phyloP scores from a whole-genome alignment of 805 yeast genomes.

The Blastobotrys parvus region DNA sequence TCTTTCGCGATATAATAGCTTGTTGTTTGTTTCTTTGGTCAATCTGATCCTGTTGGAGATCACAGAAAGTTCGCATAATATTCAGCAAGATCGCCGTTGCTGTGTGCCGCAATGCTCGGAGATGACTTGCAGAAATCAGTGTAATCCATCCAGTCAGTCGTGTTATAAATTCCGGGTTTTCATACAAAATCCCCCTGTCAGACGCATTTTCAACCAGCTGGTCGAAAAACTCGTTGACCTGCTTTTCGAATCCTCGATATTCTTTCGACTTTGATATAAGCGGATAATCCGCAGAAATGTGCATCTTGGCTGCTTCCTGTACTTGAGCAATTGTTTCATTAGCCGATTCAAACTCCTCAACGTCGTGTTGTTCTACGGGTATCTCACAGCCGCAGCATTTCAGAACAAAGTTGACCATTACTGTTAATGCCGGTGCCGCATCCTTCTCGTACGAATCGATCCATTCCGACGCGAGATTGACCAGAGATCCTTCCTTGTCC shows the following conservation, averaged over 20 bases:
- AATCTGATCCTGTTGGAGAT: constrained; percentile 22
- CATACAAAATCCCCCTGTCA: constrained; percentile 12
- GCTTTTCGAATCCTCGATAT: constrained; percentile 42
- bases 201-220: constrained; percentile 7
- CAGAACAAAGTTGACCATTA: constrained; percentile 59
- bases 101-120: constrained; percentile 63
- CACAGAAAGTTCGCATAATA: constrained; percentile 55
- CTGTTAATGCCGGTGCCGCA: constrained; percentile 44
- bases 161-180: constrained; percentile 33
- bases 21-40: constrained; percentile 6
- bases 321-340: constrained; percentile 66
- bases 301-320: constrained; percentile 49
- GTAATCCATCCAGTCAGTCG: constrained; percentile 61
- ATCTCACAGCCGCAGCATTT: constrained; percentile 65
- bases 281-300: constrained; percentile 63
- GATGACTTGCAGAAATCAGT: constrained; percentile 57
- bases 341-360: constrained; percentile 59
- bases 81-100: constrained; percentile 52
- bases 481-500: constrained; percentile 40
- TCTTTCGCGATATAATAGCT: constrained; percentile 3
- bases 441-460: constrained; percentile 41
- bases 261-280: constrained; percentile 44
- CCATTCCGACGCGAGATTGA: constrained; percentile 51
- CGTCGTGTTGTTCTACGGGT: constrained; percentile 67
- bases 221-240: constrained; percentile 46